Evolutionary conservation across 192 early-diverging fungal genomes (phyloP).

Genomic region (Linnemannia schmuckeri): DNA sequence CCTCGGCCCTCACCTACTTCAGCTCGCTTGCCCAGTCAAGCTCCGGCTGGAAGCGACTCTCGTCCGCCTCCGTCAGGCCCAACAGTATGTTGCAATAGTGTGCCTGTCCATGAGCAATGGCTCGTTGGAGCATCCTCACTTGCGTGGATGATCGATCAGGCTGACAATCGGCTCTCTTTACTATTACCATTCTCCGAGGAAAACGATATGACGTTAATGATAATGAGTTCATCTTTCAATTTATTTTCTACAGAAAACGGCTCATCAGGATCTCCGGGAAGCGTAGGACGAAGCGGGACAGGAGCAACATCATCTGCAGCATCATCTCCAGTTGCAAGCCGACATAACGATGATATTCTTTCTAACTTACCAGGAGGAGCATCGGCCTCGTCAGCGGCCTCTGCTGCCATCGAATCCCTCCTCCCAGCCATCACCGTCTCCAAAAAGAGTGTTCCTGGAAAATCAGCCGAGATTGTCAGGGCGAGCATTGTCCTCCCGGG

Average conservation of each 20-base stretch:
- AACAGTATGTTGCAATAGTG: constrained; percentile 12
- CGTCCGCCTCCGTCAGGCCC: constrained; percentile 41
- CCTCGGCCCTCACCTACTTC: constrained; percentile 51
- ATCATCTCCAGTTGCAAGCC: constrained; percentile 31
- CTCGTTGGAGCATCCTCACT: background rate
- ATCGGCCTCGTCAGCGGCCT: constrained; percentile 37
- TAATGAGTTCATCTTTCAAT: background rate
- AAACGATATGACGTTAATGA: background rate
- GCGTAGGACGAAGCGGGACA: background rate
- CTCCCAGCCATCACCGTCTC: constrained; percentile 44
- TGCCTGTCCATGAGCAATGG: background rate
- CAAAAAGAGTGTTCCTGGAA: constrained; percentile 54
- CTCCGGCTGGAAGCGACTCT: constrained; percentile 52
- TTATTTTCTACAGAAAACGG: constrained; percentile 17
- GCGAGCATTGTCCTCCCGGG: constrained; percentile 50
- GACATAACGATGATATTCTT: constrained; percentile 16
- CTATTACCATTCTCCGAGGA: background rate
- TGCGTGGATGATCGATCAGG: background rate
- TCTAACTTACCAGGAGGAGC: constrained; percentile 19
- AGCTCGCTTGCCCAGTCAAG: constrained; percentile 51
- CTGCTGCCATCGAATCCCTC: constrained; percentile 51
- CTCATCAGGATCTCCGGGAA: constrained; percentile 27
- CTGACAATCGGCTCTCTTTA: background rate
- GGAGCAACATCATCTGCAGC: constrained; percentile 17
- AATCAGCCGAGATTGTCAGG: constrained; percentile 57